Conservation (phyloP, 805 yeast genomes). For the Zygotorulaspora chibaensis region DNA sequence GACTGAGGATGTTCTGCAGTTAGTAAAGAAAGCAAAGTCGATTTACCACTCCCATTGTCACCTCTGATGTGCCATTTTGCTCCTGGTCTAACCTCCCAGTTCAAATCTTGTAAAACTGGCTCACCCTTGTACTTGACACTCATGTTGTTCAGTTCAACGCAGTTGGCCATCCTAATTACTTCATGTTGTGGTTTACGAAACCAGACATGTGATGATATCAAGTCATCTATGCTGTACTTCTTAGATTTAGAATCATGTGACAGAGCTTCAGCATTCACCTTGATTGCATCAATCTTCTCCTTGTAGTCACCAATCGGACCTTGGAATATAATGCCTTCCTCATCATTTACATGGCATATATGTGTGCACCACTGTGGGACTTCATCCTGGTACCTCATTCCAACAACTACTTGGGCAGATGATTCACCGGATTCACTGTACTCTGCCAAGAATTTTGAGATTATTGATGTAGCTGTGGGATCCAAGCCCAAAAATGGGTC, state of each 20-base stretch:
- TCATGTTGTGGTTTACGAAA: slow-evolving; percentile 13
- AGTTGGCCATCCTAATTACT: slow-evolving; percentile 17
- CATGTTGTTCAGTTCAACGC: slow-evolving; percentile 56
- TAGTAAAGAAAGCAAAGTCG: slow-evolving; percentile 75
- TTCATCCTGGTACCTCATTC: slow-evolving; percentile 69
- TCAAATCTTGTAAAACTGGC: slow-evolving; percentile 54
- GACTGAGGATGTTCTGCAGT: slow-evolving; percentile 97
- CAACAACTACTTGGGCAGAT: slow-evolving; percentile 53
- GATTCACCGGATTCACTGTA: slow-evolving; percentile 18
- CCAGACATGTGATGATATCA: slow-evolving; percentile 25
- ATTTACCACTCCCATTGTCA: slow-evolving; percentile 88
- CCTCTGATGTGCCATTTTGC: slow-evolving; percentile 89
- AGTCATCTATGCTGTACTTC: slow-evolving; percentile 17
- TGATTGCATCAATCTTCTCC: slow-evolving; percentile 21
- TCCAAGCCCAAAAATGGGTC: slow-evolving; percentile 93
- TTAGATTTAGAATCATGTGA: not conserved
- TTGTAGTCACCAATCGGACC: slow-evolving; percentile 41
- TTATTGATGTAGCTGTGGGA: slow-evolving; percentile 59
- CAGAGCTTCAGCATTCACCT: slow-evolving; percentile 12
- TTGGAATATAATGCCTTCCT: slow-evolving; percentile 44
- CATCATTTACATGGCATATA: slow-evolving; percentile 55
- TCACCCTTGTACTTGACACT: slow-evolving; percentile 62
- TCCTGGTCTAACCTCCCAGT: slow-evolving; percentile 64
- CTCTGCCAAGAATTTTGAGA: slow-evolving; percentile 40
- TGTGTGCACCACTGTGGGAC: slow-evolving; percentile 80